Evolutionary conservation across 805 yeast genomes (phyloP), one percentile per base, ranked within the genome.

Genomic region (Metschnikowia continentalis): DNA sequence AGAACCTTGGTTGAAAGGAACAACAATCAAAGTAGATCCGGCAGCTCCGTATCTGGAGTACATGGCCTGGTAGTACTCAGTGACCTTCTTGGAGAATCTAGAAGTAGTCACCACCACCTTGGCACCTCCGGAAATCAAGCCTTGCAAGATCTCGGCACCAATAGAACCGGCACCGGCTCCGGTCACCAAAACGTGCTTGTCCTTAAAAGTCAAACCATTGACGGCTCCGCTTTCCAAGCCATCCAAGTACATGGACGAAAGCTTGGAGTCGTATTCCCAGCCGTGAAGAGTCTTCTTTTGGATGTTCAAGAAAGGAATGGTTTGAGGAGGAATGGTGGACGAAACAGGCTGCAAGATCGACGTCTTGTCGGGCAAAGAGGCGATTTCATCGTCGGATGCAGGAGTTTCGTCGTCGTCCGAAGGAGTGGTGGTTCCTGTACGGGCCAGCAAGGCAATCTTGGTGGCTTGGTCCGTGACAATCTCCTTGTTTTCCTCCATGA

Each of bases 91-190:
- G 56, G 96, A 88, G 81, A 87, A 94, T 71, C 97, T 82, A 26
- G 97, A 90, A 48, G 99, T 94, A 44, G 99, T 94, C 51, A 92
- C 96, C 66, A 94, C 77, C 61, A 91, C 97, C 71, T 87, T 89
- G 44, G 99, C 98, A 78, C 99, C 99, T 75, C 99, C 99, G 65
- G 92, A 84, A 50, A 94, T 78, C 67, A 94, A 78, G 58, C 99
- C 99, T 76, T 89, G 95, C 67, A 94, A 79, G 60, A 94, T 82
- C 72, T 94, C 97, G 54, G 97, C 97, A 76, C 98, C 99, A 66
- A 94, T 94, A 47, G 99, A 94, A 49, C 98, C 99, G 45, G 89
- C 91, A 78, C 99, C 99, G 47, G 98, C 98, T 79, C 99, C 99
- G 45, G 99, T 94, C 59, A 94, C 78, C 64, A 94, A 81, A 47